These are phyloP conservation scores for Pichiaceae sp. DNA, from an alignment of 1,139 yeast genomes.

Conservation along the genomic window DNA sequence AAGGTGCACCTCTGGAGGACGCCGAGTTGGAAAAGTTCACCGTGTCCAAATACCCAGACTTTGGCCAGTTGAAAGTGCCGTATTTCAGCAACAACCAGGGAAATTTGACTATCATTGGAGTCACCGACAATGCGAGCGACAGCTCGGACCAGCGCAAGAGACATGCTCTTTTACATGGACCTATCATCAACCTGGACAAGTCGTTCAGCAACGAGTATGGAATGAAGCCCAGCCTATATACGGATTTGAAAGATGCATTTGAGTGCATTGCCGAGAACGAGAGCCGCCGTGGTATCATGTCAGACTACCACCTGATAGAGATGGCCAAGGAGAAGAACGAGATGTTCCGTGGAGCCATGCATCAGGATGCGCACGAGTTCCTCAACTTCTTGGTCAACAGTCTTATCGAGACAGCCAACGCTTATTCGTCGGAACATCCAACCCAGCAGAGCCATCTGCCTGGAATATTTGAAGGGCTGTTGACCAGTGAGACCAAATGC, in stretches of 20 bases:
- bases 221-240: constrained; percentile 49
- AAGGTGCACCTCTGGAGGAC: constrained; percentile 4
- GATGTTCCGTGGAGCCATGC: constrained; percentile 85
- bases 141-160: constrained; percentile 72
- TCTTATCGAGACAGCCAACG: constrained; percentile 60
- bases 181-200: constrained; percentile 73
- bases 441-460: constrained; percentile 34
- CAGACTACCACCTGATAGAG: constrained; percentile 68
- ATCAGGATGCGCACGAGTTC: constrained; percentile 97
- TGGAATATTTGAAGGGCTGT: constrained; percentile 71
- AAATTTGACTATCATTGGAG: constrained; percentile 39
- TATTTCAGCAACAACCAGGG: constrained; percentile 22
- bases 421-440: constrained; percentile 8
- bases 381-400: constrained; percentile 79
- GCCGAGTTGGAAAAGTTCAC: constrained; percentile 13
- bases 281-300: constrained; percentile 71
- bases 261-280: constrained; percentile 73
- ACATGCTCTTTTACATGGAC: constrained; percentile 74
- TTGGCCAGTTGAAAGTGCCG: constrained; percentile 17
- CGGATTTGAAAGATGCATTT: constrained; percentile 76
- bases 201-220: constrained; percentile 41
- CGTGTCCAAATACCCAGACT: constrained; percentile 18
- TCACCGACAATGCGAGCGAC: constrained; percentile 42
- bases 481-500: constrained; percentile 86
- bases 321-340: constrained; percentile 75